phyloP scores from a whole-genome alignment of 495 filamentous ascomycete genomes.

The Tuber microsphaerosporum region DNA sequence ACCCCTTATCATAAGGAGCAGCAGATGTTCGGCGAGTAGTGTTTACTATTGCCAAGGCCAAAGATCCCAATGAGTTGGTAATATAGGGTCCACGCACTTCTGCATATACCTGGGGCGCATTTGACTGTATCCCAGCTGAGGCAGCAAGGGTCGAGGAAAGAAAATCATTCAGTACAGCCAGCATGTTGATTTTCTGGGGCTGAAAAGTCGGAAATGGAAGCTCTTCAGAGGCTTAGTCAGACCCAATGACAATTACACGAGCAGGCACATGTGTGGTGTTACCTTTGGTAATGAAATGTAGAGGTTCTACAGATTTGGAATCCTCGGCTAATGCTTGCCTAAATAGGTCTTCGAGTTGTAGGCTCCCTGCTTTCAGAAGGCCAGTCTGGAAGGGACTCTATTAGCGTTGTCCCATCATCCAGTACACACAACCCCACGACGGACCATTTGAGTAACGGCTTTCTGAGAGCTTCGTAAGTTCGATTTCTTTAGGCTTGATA shows the following conservation, averaged over 20 bases:
- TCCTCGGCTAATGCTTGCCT: slow-evolving; percentile 67
- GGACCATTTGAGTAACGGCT: slow-evolving; percentile 60
- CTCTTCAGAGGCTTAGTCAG: slow-evolving; percentile 42
- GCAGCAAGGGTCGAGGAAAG: slow-evolving; percentile 51
- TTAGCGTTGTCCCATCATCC: slow-evolving; percentile 6
- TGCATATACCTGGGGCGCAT: slow-evolving; percentile 68
- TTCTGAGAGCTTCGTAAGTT: slow-evolving; percentile 88
- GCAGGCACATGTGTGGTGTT: not conserved
- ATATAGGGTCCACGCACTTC: slow-evolving; percentile 82
- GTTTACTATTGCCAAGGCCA: slow-evolving; percentile 79
- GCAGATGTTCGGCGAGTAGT: slow-evolving; percentile 61
- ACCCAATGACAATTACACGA: not conserved
- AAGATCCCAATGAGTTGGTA: slow-evolving; percentile 65
- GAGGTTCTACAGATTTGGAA: slow-evolving; percentile 68
- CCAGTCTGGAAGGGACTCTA: slow-evolving; percentile 49
- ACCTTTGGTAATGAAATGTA: slow-evolving; percentile 90
- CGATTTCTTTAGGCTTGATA: slow-evolving; percentile 70
- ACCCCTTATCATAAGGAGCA: slow-evolving; percentile 74
- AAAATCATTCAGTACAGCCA: slow-evolving; percentile 54
- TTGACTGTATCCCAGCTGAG: slow-evolving; percentile 47
- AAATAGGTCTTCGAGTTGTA: slow-evolving; percentile 74
- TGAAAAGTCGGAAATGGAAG: slow-evolving; percentile 62
- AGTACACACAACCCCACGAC: not conserved
- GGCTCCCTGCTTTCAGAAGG: slow-evolving; percentile 67
- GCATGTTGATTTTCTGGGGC: slow-evolving; percentile 52